phyloP scores from a whole-genome alignment of 2,329 filamentous ascomycete genomes.

The Fusarium sp. region DNA sequence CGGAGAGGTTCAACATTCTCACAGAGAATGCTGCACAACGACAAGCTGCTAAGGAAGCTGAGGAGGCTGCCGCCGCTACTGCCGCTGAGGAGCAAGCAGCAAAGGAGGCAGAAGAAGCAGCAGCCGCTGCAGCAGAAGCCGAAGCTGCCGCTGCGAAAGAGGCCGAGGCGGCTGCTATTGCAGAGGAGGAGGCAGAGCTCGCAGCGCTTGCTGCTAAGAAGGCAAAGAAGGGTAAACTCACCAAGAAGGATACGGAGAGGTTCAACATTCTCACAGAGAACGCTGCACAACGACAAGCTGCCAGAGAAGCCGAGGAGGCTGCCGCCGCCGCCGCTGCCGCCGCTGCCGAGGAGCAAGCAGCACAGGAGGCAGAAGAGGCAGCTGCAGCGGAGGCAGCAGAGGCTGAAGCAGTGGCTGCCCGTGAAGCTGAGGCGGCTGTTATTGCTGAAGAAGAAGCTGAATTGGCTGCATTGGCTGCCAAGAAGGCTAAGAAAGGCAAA shows the following conservation, averaged over 20 bases:
- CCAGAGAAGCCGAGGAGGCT: slow-evolving; percentile 45
- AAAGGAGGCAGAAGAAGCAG: slow-evolving; percentile 17
- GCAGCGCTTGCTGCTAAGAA: slow-evolving; percentile 37
- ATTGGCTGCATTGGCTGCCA: slow-evolving; percentile 18
- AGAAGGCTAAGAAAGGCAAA: slow-evolving; percentile 35
- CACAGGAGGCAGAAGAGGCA: slow-evolving; percentile 14
- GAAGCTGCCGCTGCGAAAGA: slow-evolving; percentile 31
- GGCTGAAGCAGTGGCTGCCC: slow-evolving; percentile 27
- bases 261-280: slow-evolving; percentile 40
- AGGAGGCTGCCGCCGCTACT: slow-evolving; percentile 38
- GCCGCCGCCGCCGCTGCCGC: slow-evolving; percentile 23
- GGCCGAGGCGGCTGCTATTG: slow-evolving; percentile 26
- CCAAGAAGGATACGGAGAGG: slow-evolving; percentile 39
- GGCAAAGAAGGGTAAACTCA: slow-evolving; percentile 37
- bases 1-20: slow-evolving; percentile 36
- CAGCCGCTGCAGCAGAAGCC: slow-evolving; percentile 26
- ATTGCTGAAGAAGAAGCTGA: slow-evolving; percentile 36
- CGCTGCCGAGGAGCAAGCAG: slow-evolving; percentile 4
- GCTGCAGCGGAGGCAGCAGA: slow-evolving; percentile 28
- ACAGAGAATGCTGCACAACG: slow-evolving; percentile 38
- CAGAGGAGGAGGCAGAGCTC: slow-evolving; percentile 40
- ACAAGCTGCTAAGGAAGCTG: slow-evolving; percentile 36
- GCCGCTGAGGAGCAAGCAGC: slow-evolving; percentile 16
- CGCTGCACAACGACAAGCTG: slow-evolving; percentile 30
- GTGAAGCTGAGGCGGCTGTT: slow-evolving; percentile 21